Conservation (phyloP, 2,329 filamentous ascomycete species). For the Botryotinia globosa region DNA sequence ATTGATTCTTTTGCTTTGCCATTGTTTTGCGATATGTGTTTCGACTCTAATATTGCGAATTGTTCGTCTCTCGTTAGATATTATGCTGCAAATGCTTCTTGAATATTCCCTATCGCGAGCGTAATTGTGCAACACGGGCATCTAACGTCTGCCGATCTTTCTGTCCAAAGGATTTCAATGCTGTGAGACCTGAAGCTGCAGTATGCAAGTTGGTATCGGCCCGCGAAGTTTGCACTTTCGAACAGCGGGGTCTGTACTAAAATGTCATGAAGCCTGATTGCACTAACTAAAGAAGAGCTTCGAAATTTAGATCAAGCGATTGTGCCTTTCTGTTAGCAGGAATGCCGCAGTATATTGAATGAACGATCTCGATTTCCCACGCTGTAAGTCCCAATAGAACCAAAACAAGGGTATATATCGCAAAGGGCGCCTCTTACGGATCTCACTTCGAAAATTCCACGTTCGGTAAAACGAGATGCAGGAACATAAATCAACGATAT, state of each 20-base stretch:
- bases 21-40: not conserved
- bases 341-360: not conserved
- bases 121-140: not conserved
- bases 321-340: not conserved
- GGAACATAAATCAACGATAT: not conserved
- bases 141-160: not conserved
- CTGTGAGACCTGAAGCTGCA: conserved; percentile 11
- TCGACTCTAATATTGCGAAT: not conserved
- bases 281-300: not conserved
- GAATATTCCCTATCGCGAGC: conserved; percentile 3
- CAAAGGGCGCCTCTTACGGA: not conserved
- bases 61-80: not conserved
- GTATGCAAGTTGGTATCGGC: conserved; percentile 1
- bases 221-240: conserved; percentile 1
- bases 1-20: not conserved
- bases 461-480: not conserved
- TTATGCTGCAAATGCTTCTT: not conserved
- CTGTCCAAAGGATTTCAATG: not conserved
- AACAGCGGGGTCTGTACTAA: not conserved
- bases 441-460: not conserved
- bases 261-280: not conserved
- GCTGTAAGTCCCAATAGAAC: not conserved
- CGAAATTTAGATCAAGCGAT: not conserved
- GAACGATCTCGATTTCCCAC: not conserved
- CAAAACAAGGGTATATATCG: not conserved